phyloP scores from a whole-genome alignment of 805 yeast species.

The Candida ortonii region DNA sequence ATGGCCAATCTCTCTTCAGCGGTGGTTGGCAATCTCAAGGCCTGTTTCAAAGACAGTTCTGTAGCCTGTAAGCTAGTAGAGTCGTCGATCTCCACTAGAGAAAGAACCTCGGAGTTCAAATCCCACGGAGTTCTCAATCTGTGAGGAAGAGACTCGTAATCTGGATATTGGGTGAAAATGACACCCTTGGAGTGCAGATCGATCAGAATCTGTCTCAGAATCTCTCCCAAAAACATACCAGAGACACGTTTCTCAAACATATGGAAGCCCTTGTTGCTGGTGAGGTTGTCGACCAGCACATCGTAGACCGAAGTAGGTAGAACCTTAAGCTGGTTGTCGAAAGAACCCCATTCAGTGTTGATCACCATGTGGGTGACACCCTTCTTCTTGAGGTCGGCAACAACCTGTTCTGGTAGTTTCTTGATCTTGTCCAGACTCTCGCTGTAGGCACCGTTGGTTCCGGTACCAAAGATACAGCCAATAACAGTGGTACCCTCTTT shows the following conservation, averaged over 20 bases:
- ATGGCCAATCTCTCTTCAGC: constrained; percentile 70
- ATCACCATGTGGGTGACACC: constrained; percentile 74
- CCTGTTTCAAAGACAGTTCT: constrained; percentile 62
- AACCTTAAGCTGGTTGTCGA: constrained; percentile 74
- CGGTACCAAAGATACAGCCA: constrained; percentile 95
- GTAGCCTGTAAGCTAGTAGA: constrained; percentile 70
- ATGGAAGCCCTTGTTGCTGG: constrained; percentile 84
- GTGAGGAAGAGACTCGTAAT: constrained; percentile 48
- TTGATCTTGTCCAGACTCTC: constrained; percentile 72
- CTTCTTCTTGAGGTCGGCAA: constrained; percentile 36
- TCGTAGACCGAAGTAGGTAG: constrained; percentile 83
- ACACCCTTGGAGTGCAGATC: constrained; percentile 62
- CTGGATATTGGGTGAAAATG: constrained; percentile 53
- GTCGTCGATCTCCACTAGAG: constrained; percentile 82
- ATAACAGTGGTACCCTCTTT: constrained; percentile 73
- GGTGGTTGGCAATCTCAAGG: constrained; percentile 67
- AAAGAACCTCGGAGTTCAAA: constrained; percentile 77
- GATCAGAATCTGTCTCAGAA: constrained; percentile 68
- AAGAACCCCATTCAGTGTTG: constrained; percentile 98
- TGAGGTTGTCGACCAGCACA: constrained; percentile 59
- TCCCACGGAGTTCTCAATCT: constrained; percentile 74
- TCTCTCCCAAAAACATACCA: constrained; percentile 92
- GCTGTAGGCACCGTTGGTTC: constrained; percentile 93
- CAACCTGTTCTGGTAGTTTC: constrained; percentile 57
- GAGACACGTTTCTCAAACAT: constrained; percentile 89